Percentiles rank a stretch among this genome's conserved stretches.
Evolutionary conservation across 352 stramenopile species (phyloP).

Genomic region (Thalassiosira mediterranea): DNA sequence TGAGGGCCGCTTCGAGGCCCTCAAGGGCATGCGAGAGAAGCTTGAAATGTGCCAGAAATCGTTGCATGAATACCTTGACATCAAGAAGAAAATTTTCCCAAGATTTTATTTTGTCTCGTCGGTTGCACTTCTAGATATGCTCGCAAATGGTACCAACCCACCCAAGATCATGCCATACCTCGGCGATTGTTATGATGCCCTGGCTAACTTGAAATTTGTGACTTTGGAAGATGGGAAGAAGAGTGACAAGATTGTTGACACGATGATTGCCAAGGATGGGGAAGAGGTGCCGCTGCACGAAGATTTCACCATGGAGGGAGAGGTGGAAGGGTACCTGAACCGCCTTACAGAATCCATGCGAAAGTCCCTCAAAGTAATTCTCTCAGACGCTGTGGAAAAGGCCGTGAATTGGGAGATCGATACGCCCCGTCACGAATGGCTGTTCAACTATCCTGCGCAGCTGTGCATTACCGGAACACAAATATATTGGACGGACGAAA

Average conservation of each 20-base stretch:
- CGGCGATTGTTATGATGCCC: slow-evolving; percentile 96
- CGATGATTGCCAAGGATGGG: slow-evolving; percentile 95
- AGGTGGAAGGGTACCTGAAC: slow-evolving; percentile 93
- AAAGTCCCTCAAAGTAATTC: slow-evolving; percentile 86
- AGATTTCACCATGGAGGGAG: slow-evolving; percentile 85
- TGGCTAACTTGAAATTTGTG: slow-evolving; percentile 86
- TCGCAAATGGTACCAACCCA: slow-evolving; percentile 95
- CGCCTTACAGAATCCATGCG: slow-evolving; percentile 92
- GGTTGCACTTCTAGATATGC: slow-evolving; percentile 92
- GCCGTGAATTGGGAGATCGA: slow-evolving; percentile 95
- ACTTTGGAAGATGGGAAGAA: slow-evolving; percentile 62
- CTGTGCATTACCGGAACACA: slow-evolving; percentile 93
- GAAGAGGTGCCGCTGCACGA: slow-evolving; percentile 88
- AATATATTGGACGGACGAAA: slow-evolving; percentile 98
- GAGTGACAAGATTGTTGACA: slow-evolving; percentile 85
- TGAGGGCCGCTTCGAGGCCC: slow-evolving; percentile 85
- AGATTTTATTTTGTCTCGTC: slow-evolving; percentile 97
- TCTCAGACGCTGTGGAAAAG: slow-evolving; percentile 91
- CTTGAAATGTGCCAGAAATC: slow-evolving; percentile 95
- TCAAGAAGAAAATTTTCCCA: slow-evolving; percentile 96
- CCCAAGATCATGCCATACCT: slow-evolving; percentile 98
- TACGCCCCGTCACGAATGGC: slow-evolving; percentile 93
- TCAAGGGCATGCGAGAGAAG: slow-evolving; percentile 88
- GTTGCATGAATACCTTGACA: slow-evolving; percentile 94
- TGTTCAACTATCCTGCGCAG: slow-evolving; percentile 95